Conservation (phyloP, 2,329 filamentous ascomycete species). For the Verticillium isaacii region DNA sequence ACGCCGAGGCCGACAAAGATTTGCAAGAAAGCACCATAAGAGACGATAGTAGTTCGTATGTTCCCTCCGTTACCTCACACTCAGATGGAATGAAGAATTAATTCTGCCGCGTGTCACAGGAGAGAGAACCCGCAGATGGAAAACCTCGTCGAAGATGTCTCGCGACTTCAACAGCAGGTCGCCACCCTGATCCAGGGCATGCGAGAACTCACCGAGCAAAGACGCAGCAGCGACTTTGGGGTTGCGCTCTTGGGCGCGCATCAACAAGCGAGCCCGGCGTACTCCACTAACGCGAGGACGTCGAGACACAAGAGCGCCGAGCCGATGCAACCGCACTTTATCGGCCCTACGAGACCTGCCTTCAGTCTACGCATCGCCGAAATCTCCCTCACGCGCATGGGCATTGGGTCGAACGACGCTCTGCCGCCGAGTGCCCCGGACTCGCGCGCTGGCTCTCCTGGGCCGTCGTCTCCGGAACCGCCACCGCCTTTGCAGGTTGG, state of each 20-base stretch:
- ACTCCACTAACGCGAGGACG: conserved; percentile 1
- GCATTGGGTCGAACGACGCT: conserved; percentile 22
- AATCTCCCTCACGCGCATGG: conserved; percentile 28
- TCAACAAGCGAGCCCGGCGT: conserved; percentile 8
- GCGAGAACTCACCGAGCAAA: conserved; percentile 19
- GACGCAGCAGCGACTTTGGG: conserved; percentile 3
- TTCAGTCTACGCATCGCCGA: conserved; percentile 30
- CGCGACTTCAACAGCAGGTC: conserved; percentile 23
- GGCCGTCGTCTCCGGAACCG: background rate
- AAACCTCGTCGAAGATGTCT: conserved; percentile 20
- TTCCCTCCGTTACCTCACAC: too few species aligned
- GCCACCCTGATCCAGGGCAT: conserved; percentile 20
- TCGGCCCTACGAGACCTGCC: conserved; percentile 28
- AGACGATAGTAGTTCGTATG: conserved; percentile 1
- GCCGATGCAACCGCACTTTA: conserved; percentile 28
- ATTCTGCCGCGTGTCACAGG: background rate
- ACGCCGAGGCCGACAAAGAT: conserved; percentile 13
- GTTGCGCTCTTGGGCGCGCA: background rate
- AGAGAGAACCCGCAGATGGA: conserved; percentile 8
- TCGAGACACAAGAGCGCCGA: conserved; percentile 8
- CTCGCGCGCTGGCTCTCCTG: conserved; percentile 13
- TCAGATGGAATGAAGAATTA: background rate
- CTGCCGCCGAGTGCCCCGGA: conserved; percentile 17
- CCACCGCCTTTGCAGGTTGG: conserved; percentile 7
- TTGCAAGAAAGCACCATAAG: conserved; percentile 17